Percentiles rank a stretch among this genome's conserved stretches.
Conservation (phyloP, 495 filamentous ascomycete genomes). For the Aspergillus funiculosus region DNA sequence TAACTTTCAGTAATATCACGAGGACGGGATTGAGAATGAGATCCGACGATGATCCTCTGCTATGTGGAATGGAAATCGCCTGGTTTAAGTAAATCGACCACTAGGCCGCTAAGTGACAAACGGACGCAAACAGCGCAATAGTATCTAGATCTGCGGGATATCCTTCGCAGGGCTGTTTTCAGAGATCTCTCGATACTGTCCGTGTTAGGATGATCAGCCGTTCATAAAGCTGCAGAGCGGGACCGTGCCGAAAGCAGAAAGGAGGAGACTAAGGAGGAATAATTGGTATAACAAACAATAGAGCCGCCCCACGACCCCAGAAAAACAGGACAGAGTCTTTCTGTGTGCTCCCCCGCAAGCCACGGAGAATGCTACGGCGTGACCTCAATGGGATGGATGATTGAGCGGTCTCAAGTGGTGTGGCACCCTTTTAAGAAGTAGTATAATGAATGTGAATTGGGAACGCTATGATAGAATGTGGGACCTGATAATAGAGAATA, state of each 20-base stretch:
- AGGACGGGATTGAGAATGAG: conserved; percentile 27
- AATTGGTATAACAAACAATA: not conserved
- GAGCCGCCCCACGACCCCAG: not conserved
- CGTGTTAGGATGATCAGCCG: not conserved
- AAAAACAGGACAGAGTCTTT: not conserved
- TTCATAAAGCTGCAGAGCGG: not conserved
- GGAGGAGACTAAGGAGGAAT: not conserved
- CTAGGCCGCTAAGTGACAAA: not conserved
- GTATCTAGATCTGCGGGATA: conserved; percentile 1
- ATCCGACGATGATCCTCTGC: conserved; percentile 19
- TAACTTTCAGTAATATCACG: conserved; percentile 13
- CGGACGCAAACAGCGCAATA: conserved; percentile 9
- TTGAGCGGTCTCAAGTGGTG: no score
- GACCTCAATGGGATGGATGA: no score
- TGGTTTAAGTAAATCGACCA: conserved; percentile 33
- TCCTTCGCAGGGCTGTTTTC: conserved; percentile 14
- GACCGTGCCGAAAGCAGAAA: conserved; percentile 5
- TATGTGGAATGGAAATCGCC: conserved; percentile 32
- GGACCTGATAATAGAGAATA: no score
- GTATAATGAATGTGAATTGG: no score
- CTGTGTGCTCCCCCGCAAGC: not conserved
- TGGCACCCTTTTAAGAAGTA: no score
- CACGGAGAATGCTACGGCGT: no score
- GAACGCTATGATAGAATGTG: no score
- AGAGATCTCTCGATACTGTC: conserved; percentile 1